Evolutionary conservation across 2,329 filamentous ascomycete species (phyloP), one percentile per base, ranked within the genome.

Genomic region (Venturia pyrina): DNA sequence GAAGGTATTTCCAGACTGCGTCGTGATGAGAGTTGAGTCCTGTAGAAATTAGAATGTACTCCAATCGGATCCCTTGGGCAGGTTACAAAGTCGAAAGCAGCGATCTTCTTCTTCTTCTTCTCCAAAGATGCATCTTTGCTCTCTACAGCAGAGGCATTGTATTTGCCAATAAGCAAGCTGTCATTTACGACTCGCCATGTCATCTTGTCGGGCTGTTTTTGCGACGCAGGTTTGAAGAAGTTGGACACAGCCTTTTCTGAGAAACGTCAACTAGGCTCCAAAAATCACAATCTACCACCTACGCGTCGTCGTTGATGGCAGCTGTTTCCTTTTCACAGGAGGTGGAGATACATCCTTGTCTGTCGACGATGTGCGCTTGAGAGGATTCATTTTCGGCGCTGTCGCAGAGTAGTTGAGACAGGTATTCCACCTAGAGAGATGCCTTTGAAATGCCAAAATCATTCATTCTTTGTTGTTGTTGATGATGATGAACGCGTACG

Each of bases 11-110:
- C 92, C 92, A 0, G 92, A 96, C 4, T 86, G 82, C 0, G 91
- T 89, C 1, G 81, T 81, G 68, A 99, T 91, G 43, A 99, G 78
- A 0, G 95, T 99, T 8, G 90, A 95, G 74, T 99, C 95, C 88
- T 90, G 69, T 66, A 53, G 37, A 8, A 8, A 28, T 44, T 13
- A 65, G 32, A 17, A 40, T 5, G 17, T 13, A 37, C 8, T 48
- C 13, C 34, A 21, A 6, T 40, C 11, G 46, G 8, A 21, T 2
- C 43, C 28, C 8, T 17, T 37, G 8, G 17, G 37, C 28, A 28
- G 4, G 57, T 21, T 74, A 76, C 74, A 65, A 78, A 75, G 64
- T 78, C 76, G 66, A 78, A 91, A 0, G 86, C 87, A 0, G 88
- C 89, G 65, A 91, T 81, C 73, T 87, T 89, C 63, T 5, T 81